A percentile compares a stretch with the other conserved stretches of the same genome.
phyloP scores from a whole-genome alignment of 768 basidiomycete genomes.

The Suillus hirtellus region DNA sequence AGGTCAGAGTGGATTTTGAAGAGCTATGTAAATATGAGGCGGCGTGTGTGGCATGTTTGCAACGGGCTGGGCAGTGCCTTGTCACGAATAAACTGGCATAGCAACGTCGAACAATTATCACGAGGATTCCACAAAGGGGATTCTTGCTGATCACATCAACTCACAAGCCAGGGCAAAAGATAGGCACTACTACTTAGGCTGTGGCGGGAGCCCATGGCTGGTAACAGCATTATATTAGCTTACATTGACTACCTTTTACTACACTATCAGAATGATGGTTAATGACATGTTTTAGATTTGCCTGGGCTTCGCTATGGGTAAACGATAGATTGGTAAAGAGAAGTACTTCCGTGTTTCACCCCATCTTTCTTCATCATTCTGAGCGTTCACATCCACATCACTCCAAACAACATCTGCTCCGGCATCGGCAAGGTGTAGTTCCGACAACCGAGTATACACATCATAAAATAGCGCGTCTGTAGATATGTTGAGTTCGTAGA shows the following conservation, averaged over 20 bases:
- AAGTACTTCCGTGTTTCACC: slow-evolving; percentile 77
- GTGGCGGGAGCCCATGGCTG: neutral
- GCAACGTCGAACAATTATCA: slow-evolving; percentile 1
- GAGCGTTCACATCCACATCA: slow-evolving; percentile 70
- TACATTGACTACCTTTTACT: neutral
- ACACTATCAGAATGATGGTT: neutral
- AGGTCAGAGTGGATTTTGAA: neutral
- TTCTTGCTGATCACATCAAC: neutral
- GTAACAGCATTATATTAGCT: neutral
- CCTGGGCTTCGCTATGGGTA: slow-evolving; percentile 51
- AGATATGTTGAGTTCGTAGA: neutral
- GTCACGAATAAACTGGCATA: neutral
- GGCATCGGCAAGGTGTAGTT: slow-evolving; percentile 80
- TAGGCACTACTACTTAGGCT: neutral
- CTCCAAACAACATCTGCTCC: slow-evolving; percentile 82
- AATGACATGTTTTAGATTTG: slow-evolving; percentile 5
- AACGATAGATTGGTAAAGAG: slow-evolving; percentile 68
- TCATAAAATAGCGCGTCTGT: slow-evolving; percentile 86
- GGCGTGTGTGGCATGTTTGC: neutral
- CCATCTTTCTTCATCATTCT: slow-evolving; percentile 61
- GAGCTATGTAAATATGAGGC: neutral
- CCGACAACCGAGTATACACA: slow-evolving; percentile 83
- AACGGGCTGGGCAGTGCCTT: neutral
- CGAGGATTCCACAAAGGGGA: neutral
- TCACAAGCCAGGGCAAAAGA: neutral